Conservation (phyloP, 2,329 filamentous ascomycete species). For the Apiospora koreana region DNA sequence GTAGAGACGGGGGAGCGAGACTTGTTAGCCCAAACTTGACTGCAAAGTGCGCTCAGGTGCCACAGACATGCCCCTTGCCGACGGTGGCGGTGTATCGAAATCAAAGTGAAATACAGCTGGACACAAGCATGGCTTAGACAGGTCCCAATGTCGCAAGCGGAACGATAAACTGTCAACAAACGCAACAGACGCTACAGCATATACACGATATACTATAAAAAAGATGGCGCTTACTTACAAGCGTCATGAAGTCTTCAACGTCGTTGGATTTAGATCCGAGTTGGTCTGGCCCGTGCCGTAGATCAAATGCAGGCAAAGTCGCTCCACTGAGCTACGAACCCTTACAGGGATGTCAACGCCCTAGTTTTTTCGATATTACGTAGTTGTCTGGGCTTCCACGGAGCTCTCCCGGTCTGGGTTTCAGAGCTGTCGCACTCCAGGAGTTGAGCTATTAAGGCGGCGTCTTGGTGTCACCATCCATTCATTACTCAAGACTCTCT, state of each 20-base stretch:
- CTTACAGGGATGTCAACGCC: neutral
- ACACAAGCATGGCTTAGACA: neutral
- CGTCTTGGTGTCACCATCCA: neutral
- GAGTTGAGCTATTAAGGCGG: neutral
- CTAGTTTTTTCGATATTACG: neutral
- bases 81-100: neutral
- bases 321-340: neutral
- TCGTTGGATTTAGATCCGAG: neutral
- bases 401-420: neutral
- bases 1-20: neutral
- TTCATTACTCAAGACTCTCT: neutral
- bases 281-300: neutral
- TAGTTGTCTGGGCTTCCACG: too few species aligned
- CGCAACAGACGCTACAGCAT: neutral
- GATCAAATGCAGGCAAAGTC: neutral
- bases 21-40: neutral
- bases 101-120: neutral
- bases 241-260: neutral
- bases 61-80: neutral
- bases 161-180: too few species aligned
- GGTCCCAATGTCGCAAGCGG: neutral
- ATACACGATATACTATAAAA: neutral
- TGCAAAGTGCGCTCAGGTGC: neutral
- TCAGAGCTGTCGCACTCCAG: neutral
- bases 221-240: neutral